Evolutionary conservation across 1,139 yeast species (phyloP).

Genomic region (Magnusiomyces magnusii): DNA sequence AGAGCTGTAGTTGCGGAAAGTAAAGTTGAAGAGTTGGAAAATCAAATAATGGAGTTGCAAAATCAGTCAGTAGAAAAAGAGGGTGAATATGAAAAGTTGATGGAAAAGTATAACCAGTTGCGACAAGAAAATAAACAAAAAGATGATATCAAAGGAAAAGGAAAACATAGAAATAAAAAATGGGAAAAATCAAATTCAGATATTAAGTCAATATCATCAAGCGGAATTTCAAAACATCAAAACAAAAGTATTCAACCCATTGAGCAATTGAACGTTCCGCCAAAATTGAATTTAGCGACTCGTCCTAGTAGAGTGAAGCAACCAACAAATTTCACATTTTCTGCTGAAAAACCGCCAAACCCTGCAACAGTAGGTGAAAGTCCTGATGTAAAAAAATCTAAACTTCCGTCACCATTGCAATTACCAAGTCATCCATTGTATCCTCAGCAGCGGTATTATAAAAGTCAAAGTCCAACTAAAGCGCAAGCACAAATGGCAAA

Average conservation of each 20-base stretch:
- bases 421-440: neutral
- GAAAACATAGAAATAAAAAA: neutral
- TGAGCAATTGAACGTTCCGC: neutral
- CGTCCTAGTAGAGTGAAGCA: neutral
- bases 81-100: neutral
- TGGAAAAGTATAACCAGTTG: neutral
- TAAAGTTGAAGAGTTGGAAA: neutral
- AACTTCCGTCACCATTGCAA: neutral
- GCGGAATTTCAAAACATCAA: neutral
- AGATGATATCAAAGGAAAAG: neutral
- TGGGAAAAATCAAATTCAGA: too few species aligned
- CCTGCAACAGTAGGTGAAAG: neutral
- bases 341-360: neutral
- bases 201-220: neutral
- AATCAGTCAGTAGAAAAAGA: neutral
- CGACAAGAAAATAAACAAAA: neutral
- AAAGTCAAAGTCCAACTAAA: neutral
- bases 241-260: neutral
- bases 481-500: too few species aligned
- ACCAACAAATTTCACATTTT: neutral
- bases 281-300: neutral
- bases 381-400: neutral
- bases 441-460: neutral
- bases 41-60: neutral
- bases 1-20: neutral